Base-by-base conservation (phyloP, 1,139 yeast species). In the Zygoascus hellenicus region DNA sequence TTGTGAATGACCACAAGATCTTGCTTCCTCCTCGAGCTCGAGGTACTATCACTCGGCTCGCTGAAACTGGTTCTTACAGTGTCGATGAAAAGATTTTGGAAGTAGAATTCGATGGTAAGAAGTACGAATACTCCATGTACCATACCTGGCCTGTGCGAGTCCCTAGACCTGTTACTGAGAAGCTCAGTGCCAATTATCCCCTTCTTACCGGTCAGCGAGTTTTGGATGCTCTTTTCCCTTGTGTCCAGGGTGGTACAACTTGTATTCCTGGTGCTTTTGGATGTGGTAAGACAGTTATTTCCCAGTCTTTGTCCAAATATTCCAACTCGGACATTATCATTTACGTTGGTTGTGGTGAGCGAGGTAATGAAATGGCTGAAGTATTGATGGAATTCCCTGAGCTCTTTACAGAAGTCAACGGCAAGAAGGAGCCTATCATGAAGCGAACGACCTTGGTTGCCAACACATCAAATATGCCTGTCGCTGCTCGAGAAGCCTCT, bases 241-340 rank as follows among this genome's bases (percentile, higher is more conserved):
- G 95, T 80, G 99, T 94, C 59, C 98, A 94, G 76, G 98, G 99
- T 74, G 99, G 99, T 76, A 92, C 99, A 45, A 92, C 99, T 38
- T 94, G 98, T 83, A 92, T 92, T 67, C 99, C 99, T 43, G 99
- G 99, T 71, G 99, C 99, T 54, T 92, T 92, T 63, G 99, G 99
- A 54, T 92, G 97, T 74, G 99, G 99, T 70, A 92, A 92, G 70
- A 92, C 99, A 10, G 99, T 92, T 62, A 92, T 92, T 67, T 92
- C 99, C 31, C 98, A 92, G 74, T 88, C 97, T 1, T 77, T 92
- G 64, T 92, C 98, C 55, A 92, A 92, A 71, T 92, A 82, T 72
- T 92, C 98, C 53, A 92, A 92, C 77, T 92, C 97, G 19, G 97
- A 92, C 68, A 86, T 87, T 49, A 92, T 92, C 67, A 85, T 90